A percentile compares a stretch with the other conserved stretches of the same genome.
phyloP scores from a whole-genome alignment of 306 rosid genomes.

The Rosa lucieae region DNA sequence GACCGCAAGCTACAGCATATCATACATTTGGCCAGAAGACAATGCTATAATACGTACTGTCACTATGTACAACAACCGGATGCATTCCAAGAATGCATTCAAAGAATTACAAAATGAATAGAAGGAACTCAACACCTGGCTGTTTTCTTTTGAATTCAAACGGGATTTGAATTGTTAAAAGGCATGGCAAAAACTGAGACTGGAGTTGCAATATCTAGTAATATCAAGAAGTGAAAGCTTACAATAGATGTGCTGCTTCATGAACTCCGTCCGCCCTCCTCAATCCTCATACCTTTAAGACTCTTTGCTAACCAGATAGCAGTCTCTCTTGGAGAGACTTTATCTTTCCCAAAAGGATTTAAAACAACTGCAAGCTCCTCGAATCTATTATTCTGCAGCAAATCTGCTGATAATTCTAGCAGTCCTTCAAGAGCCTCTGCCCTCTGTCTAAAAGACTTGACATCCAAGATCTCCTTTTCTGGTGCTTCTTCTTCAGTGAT shows the following conservation, averaged over 20 bases:
- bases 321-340: conserved; percentile 97
- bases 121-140: conserved; percentile 20
- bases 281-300: conserved; percentile 93
- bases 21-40: conserved; percentile 27
- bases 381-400: conserved; percentile 77
- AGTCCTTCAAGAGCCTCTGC: conserved; percentile 99
- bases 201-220: conserved; percentile 28
- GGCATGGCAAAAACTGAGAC: conserved; percentile 27
- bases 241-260: conserved; percentile 35
- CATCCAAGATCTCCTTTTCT: conserved; percentile 66
- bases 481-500: conserved; percentile 65
- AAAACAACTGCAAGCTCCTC: conserved; percentile 92
- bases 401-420: conserved; percentile 89
- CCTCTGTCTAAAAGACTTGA: conserved; percentile 89
- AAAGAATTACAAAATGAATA: conserved; percentile 60
- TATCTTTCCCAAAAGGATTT: conserved; percentile 93
- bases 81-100: conserved; percentile 58
- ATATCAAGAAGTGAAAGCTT: conserved; percentile 36
- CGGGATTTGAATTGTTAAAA: conserved; percentile 33
- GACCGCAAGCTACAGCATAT: conserved; percentile 24
- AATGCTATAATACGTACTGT: conserved; percentile 50
- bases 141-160: conserved; percentile 45
- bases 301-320: conserved; percentile 99
- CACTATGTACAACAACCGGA: conserved; percentile 80
- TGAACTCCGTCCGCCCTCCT: conserved; percentile 62